These are phyloP conservation scores for Tuber brumale DNA, from an alignment of 495 filamentous ascomycete species.

Conservation along the genomic window DNA sequence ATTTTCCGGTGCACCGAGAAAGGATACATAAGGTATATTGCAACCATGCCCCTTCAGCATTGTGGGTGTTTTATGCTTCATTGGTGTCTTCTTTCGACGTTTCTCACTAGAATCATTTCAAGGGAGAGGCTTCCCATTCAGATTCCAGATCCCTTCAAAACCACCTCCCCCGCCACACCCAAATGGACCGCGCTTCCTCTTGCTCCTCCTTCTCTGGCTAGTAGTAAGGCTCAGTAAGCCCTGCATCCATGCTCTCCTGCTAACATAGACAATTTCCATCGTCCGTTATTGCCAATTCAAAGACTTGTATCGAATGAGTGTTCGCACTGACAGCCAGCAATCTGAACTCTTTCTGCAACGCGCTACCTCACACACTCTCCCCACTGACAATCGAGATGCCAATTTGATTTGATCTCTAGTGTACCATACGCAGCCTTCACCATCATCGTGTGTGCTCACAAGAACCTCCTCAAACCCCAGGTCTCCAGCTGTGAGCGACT, in stretches of 20 bases:
- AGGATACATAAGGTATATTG: conserved; percentile 76
- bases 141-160: neutral
- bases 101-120: conserved; percentile 10
- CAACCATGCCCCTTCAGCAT: conserved; percentile 33
- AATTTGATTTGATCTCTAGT: conserved; percentile 46
- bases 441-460: too few species aligned
- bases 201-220: conserved; percentile 26
- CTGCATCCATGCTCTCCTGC: conserved; percentile 12
- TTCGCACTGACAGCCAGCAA: conserved; percentile 80
- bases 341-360: conserved; percentile 69
- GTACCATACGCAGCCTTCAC: conserved; percentile 78
- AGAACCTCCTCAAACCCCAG: conserved; percentile 76
- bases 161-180: conserved; percentile 42
- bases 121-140: neutral
- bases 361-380: conserved; percentile 81
- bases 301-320: conserved; percentile 41
- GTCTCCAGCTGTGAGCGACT: conserved; percentile 69
- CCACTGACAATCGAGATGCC: conserved; percentile 53
- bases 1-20: conserved; percentile 60
- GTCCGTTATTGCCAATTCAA: conserved; percentile 33
- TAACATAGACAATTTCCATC: neutral
- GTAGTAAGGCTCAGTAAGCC: conserved; percentile 12
- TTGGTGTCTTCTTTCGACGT: conserved; percentile 12
- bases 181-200: conserved; percentile 45
- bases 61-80: conserved; percentile 32